Base-by-base conservation (phyloP, 2,329 filamentous ascomycete genomes). In the Nothopassalora personata region DNA sequence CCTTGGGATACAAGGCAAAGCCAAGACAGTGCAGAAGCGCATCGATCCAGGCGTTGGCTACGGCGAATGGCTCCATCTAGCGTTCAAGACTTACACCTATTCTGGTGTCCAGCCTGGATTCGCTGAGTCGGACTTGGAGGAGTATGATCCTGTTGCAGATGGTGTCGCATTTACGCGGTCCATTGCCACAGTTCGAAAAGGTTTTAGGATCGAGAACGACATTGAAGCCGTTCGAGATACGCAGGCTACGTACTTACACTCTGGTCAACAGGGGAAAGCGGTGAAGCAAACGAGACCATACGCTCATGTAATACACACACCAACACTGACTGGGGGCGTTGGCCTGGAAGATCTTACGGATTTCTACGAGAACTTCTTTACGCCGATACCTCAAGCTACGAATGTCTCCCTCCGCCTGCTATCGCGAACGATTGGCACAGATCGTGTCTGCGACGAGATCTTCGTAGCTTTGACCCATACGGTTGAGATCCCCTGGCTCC, bases 161-260 rank as follows among this genome's bases (percentile, higher is more conserved):
- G 80, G 82, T n/a, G 68, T 91, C 19, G 87, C 88, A 0, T 91
- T 86, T 81, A 83, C 80, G n/a, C 79, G 89, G 7, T 86, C 83
- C 36, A 68, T 92, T 58, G 77, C 77, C 1, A 73, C 79, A 0
- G 76, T 89, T 36, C 78, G 85, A 45, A 80, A 79, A 60, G 87
- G 83, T 0, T 89, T 91, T 67, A 70, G 74, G 15, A 71, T 76
- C 15, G 77, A 79, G 59, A 73, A 76, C 1, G 72, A 79, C 47
- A 62, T 80, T n/a, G 78, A 80, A 64, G 68, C 71, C 8, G 68
- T 75, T 6, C 74, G 76, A 67, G 79, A 80, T 54, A 71, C 76
- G 10, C 58, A 68, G 45, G 56, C 56, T 9, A 65, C 63, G 39
- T 63, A 63, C 15, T 60, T 66, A 51, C 72, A 73, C 58, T 67